Evolutionary conservation across 163 green algal species (phyloP), one percentile per base, ranked within the genome.

Genomic region (Coccomyxa subellipsoidea): DNA sequence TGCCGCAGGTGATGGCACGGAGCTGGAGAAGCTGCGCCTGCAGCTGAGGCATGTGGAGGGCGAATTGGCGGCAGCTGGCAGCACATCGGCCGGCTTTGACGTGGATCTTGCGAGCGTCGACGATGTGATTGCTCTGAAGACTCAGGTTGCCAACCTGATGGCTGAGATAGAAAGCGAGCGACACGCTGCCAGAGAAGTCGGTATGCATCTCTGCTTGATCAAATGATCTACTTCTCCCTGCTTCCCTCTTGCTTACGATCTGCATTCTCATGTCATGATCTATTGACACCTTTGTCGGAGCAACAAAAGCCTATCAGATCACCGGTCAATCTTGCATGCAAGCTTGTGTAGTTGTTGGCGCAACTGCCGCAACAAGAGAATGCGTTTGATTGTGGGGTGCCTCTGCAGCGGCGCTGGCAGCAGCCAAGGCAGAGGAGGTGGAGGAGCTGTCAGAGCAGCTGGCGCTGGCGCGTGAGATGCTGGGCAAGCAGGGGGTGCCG

Each of bases 371-470:
- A n/a, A n/a, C n/a, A n/a, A n/a, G n/a, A n/a, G n/a, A n/a, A n/a
- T n/a, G n/a, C n/a, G n/a, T n/a, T n/a, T n/a, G n/a, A n/a, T n/a
- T n/a, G n/a, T n/a, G n/a, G n/a, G n/a, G n/a, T n/a, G n/a, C n/a
- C n/a, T 59, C 47, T 73, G 66, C 66, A 73, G 66, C 27, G 18
- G 27, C 66, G 2, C 66, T 73, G 66, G 66, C 66, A 73, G 66
- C 66, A 36, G 66, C n/a, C 29, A 73, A 34, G 66, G 66, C 66
- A 36, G 66, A 73, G 66, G 66, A 73, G 66, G 66, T 34, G 66
- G 66, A 73, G 27, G 66, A 73, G 29, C 66, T 73, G 27, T 32
- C 66, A 36, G 66, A 32, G 29, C 2, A 34, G 66, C 66, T 73
- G 21, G 66, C 66, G 47, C 47, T 59, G 4, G 47, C 47, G 5